Conservation (phyloP, 495 filamentous ascomycete species). For the Pyrenula massariospora region DNA sequence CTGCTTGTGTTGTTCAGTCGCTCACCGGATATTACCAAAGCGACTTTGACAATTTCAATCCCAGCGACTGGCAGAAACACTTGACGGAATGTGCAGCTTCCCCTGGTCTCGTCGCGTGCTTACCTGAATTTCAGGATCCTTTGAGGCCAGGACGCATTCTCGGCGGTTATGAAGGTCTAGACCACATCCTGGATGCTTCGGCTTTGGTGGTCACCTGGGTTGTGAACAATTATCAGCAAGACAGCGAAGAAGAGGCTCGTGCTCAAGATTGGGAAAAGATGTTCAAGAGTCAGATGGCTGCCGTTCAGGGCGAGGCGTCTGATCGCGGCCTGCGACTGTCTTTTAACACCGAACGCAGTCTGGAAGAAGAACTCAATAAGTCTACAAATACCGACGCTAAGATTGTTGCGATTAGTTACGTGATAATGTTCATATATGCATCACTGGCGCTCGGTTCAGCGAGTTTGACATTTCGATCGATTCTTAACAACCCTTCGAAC, state of each 20-base stretch:
- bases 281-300: constrained; percentile 56
- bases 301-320: constrained; percentile 67
- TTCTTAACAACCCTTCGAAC: constrained; percentile 69
- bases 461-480: constrained; percentile 59
- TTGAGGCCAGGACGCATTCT: constrained; percentile 75
- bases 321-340: constrained; percentile 72
- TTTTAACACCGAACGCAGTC: constrained; percentile 85
- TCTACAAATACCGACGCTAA: constrained; percentile 96
- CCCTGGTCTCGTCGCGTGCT: constrained; percentile 59
- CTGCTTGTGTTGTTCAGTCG: constrained; percentile 86
- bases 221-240: constrained; percentile 76
- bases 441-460: constrained; percentile 84
- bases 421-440: constrained; percentile 97
- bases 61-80: constrained; percentile 53
- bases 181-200: constrained; percentile 53
- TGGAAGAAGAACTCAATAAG: constrained; percentile 90
- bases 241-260: constrained; percentile 48
- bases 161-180: constrained; percentile 60
- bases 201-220: constrained; percentile 93
- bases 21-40: constrained; percentile 75
- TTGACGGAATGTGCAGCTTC: constrained; percentile 61
- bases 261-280: constrained; percentile 85
- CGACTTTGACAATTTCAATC: constrained; percentile 47
- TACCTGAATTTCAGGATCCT: constrained; percentile 78
- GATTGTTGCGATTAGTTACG: constrained; percentile 92